These are phyloP conservation scores for Perkinsela sp. DNA, from an alignment of 208 protist species.

Conservation along the genomic window DNA sequence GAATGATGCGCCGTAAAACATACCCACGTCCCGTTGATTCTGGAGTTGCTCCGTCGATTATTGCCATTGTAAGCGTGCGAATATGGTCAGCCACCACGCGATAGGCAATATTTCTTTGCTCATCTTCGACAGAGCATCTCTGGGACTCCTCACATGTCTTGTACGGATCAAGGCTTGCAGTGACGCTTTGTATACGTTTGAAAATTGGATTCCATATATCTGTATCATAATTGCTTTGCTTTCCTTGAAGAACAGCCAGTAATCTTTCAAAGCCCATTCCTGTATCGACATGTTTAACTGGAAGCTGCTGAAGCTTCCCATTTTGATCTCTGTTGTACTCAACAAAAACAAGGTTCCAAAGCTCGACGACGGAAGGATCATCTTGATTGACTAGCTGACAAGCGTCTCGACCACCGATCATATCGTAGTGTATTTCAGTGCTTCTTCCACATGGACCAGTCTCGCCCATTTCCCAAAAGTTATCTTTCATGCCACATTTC, in stretches of 20 bases:
- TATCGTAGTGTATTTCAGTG: conserved; percentile 93
- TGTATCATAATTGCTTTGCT: conserved; percentile 93
- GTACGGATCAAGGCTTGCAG: conserved; percentile 55
- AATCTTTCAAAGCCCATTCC: conserved; percentile 94
- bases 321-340: conserved; percentile 83
- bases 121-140: conserved; percentile 8
- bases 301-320: conserved; percentile 43
- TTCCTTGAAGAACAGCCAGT: conserved; percentile 80
- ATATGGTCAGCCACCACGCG: conserved; percentile 97
- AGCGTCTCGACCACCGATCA: conserved; percentile 80
- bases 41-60: conserved; percentile 84
- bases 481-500: conserved; percentile 79
- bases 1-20: conserved; percentile 87
- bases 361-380: conserved; percentile 90
- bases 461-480: conserved; percentile 99
- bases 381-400: conserved; percentile 86
- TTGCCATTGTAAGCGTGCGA: conserved; percentile 82
- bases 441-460: conserved; percentile 91
- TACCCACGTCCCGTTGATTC: conserved; percentile 76
- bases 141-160: conserved; percentile 31
- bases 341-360: conserved; percentile 99
- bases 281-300: conserved; percentile 81
- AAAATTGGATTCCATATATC: conserved; percentile 90
- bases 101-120: conserved; percentile 77
- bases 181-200: conserved; percentile 72